Evolutionary conservation across 768 basidiomycete genomes (phyloP), one percentile per base, ranked within the genome.

Genomic region (Hygrophoropsis aurantiaca): DNA sequence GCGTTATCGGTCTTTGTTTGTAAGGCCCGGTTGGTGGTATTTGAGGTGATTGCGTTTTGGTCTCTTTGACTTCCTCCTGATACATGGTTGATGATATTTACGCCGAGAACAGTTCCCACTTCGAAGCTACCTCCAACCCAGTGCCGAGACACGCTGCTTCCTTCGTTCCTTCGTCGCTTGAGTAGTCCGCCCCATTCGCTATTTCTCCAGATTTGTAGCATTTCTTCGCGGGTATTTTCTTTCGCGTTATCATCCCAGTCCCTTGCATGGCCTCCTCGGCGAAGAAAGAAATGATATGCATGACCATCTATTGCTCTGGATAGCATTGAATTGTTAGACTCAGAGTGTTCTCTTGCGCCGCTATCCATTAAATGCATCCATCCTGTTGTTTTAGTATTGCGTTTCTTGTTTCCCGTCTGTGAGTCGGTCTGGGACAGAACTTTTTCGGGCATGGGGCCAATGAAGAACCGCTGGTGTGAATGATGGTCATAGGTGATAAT

Each of bases 91-190:
- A 84, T 67, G 25, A 86, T 67, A 51, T 81, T 77, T 42, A 90
- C 74, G 10, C 87, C 90, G 30, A 90, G 69, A 50, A 92, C 75
- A n/a, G 75, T 75, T 3, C 90, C 90, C 30, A 92, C 72, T 57
- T 89, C 85, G 52, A 92, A 92, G 49, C 82, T 87, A 19, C 73
- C 74, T 21, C 90, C 87, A 23, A 87, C 75, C 86, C 87, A 90
- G 18, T 66, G 71, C 11, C 60, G 65, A 13, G 54, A 45, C 27
- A 53, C 59, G 51, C 18, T 56, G 51, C 20, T 63, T 52, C 41
- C 66, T 70, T 20, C 59, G 55, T 42, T 62, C 61, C 16, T 67
- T 68, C 44, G 73, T n/a, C 60, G 66, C 25, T 58, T 64, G 63
- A 76, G 69, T 35, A 74, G 59, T 44, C 64, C 54, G 1, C 77